Base-by-base conservation (phyloP, 2,329 filamentous ascomycete genomes). In the Xylaria sp. region DNA sequence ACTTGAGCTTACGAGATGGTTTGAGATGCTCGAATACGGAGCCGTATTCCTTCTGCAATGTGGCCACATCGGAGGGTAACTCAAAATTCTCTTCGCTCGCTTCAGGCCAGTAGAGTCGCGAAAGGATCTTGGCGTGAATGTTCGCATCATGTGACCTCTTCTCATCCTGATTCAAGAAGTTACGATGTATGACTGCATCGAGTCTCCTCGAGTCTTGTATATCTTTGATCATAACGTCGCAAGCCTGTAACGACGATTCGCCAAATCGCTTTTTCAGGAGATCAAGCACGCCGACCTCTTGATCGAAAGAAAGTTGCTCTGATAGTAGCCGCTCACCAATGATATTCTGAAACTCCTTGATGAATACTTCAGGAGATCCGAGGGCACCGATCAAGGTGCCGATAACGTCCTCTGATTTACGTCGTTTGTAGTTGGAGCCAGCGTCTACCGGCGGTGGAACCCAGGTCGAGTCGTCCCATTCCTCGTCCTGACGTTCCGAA, bases 181-280 rank as follows among this genome's bases (percentile, higher is more conserved):
- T 80, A 60, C 82, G 83, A 43, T 87, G 82, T 49, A 97, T 87
- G 12, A 84, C 80, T 7, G 82, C 79, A 73, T 97, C 91, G 62
- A 96, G 86, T 43, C 87, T 84, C 64, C 84, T 84, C 1, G 93
- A 96, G 72, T 97, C 94, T 67, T 91, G 85, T 37, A 98, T 91
- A 74, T 99, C 95, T 67, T 90, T 92, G 60, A 99, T 86, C 95
- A 99, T 99, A 71, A 99, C 95, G 74, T 99, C 94, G 76, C 94
- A 97, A 51, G 92, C 91, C 74, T 98, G 95, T 47, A 99, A 80
- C 15, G 92, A 88, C 28, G 86, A 84, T 68, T 97, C 92, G 23
- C 94, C 94, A 60, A 97, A 94, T 8, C 94, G 88, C 64, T 92
- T 84, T 79, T 97, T 97, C 62, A 99, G 84, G 9, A 98, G 84